A percentile compares a stretch with the other conserved stretches of the same genome.
These are phyloP conservation scores for Metschnikowia anglica DNA, from an alignment of 805 yeast species.

Conservation along the genomic window DNA sequence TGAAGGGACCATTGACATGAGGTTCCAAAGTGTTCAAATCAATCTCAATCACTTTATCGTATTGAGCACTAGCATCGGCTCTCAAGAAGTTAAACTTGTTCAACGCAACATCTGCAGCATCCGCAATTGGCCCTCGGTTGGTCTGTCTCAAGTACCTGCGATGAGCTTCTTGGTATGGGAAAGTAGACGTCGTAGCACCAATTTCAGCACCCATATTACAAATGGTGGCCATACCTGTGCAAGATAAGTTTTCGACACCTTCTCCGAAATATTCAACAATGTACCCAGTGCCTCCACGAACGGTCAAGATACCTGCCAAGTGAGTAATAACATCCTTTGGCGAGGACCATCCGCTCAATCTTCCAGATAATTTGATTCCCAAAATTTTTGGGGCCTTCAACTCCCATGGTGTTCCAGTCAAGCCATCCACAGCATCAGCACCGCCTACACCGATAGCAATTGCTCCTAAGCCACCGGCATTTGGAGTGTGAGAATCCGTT, in stretches of 20 bases:
- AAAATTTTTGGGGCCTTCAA: slow-evolving; percentile 93
- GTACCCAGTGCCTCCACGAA: slow-evolving; percentile 96
- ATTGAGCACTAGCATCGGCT: slow-evolving; percentile 87
- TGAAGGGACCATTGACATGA: slow-evolving; percentile 95
- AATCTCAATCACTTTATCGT: slow-evolving; percentile 90
- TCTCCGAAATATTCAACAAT: slow-evolving; percentile 96
- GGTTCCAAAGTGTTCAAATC: slow-evolving; percentile 88
- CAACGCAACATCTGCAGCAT: slow-evolving; percentile 66
- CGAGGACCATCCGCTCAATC: slow-evolving; percentile 89
- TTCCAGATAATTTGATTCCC: slow-evolving; percentile 92
- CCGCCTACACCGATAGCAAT: slow-evolving; percentile 99
- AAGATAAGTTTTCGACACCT: slow-evolving; percentile 83
- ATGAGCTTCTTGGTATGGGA: slow-evolving; percentile 89
- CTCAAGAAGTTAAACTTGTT: slow-evolving; percentile 59
- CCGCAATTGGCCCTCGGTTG: slow-evolving; percentile 77
- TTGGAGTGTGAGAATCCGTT: slow-evolving; percentile 98
- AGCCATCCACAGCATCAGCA: slow-evolving; percentile 98
- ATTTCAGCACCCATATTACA: slow-evolving; percentile 99
- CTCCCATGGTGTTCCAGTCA: slow-evolving; percentile 98
- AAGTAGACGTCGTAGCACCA: slow-evolving; percentile 97
- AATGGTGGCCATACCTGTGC: slow-evolving; percentile 99
- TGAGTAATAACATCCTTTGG: slow-evolving; percentile 96
- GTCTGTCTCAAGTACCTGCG: slow-evolving; percentile 80
- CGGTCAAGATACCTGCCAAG: slow-evolving; percentile 90
- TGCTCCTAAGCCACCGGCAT: slow-evolving; percentile 98